These are phyloP conservation scores for Dentipellis sp. DNA, from an alignment of 768 basidiomycete genomes.

Conservation along the genomic window DNA sequence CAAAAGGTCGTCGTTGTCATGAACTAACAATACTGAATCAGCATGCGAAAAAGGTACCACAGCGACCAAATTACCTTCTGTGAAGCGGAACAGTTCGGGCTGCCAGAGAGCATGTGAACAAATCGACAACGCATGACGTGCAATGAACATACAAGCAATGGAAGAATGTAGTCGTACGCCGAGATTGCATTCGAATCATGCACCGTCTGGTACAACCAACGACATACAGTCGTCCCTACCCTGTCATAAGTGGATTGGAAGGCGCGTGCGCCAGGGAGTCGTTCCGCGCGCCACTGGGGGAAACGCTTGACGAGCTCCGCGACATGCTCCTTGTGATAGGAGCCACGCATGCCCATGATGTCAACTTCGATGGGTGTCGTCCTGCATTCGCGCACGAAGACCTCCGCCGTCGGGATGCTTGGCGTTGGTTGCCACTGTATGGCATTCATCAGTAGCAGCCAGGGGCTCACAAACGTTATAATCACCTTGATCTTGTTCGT, in stretches of 20 bases:
- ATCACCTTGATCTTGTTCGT: conserved; percentile 63
- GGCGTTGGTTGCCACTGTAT: conserved; percentile 55
- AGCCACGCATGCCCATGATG: conserved; percentile 65
- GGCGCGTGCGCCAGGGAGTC: conserved; percentile 66
- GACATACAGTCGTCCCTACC: conserved; percentile 59
- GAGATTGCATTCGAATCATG: conserved; percentile 72
- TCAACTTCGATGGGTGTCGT: conserved; percentile 46
- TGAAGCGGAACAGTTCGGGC: conserved; percentile 71
- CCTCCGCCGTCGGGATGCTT: conserved; percentile 49
- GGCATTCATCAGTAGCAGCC: background rate
- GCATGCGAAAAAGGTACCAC: background rate
- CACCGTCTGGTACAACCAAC: conserved; percentile 67
- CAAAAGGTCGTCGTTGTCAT: conserved; percentile 66
- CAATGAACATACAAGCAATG: conserved; percentile 52
- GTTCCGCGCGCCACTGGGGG: conserved; percentile 58
- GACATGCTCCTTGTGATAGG: conserved; percentile 51
- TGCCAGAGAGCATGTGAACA: conserved; percentile 23
- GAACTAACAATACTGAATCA: conserved; percentile 32
- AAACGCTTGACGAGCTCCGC: conserved; percentile 53
- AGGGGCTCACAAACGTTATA: conserved; percentile 4
- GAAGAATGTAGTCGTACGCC: conserved; percentile 74
- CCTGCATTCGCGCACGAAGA: conserved; percentile 62
- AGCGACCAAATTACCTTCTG: conserved; percentile 37
- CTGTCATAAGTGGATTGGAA: conserved; percentile 85
- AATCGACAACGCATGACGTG: conserved; percentile 60